Evolutionary conservation across 345 rosid genomes (phyloP), one percentile per base, ranked within the genome.

Genomic region (Ceriops zippeliana): DNA sequence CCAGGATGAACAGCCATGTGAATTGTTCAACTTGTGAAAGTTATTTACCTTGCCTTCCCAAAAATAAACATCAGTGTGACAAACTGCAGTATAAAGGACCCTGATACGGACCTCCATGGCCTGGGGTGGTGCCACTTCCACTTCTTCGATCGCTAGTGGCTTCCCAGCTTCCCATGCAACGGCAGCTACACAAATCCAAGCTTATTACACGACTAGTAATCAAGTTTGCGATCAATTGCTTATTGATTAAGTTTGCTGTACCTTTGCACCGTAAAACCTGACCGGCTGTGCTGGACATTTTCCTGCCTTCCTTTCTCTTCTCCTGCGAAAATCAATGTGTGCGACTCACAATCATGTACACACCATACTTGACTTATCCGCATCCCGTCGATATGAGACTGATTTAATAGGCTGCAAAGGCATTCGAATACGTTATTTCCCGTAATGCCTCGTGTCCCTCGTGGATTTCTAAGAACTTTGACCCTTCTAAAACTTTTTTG

Each of bases 81-180:
- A 83, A 53, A 79, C 74, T 8, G 85, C 67, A 3, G 85, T 83
- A 71, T 65, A 70, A 49, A 76, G 73, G 57, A 81, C 68, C 69
- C 75, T 83, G 47, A 83, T 5, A 0, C 87, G 85, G 35, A 83
- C 87, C 59, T 83, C 85, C 60, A 56, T 79, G 11, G 70, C 70
- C 57, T 83, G 87, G 2, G 85, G 89, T 6, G 86, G 84, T 5
- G 85, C 85, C 70, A 83, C 85, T 63, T 83, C 89, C 78, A 83
- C 85, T 65, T 83, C 76, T 54, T 83, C 81, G 0, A 85, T 81
- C 59, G 73, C 80, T 66, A 85, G 61, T 62, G 85, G 86, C 78
- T 85, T 85, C 58, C 86, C 85, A 7, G 89, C 83, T 69, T 85
- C 85, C 86, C 86, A 85, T 56, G 84, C 83, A 52, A 85, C 82